Evolutionary conservation across 2,329 filamentous ascomycete species (phyloP).

Genomic region (Diplodia mutila): DNA sequence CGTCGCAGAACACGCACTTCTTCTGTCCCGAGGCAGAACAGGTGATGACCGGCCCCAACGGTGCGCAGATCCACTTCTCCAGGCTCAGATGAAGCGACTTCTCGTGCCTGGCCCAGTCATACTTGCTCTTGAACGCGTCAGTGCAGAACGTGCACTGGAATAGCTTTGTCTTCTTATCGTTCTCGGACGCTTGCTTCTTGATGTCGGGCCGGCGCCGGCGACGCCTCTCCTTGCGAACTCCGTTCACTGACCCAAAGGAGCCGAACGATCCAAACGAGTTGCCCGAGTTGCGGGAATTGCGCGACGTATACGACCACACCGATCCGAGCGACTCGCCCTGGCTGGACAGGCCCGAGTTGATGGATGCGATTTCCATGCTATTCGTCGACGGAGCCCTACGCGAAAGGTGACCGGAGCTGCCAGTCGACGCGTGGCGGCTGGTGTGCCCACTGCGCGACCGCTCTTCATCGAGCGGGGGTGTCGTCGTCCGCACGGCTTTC

Average conservation of each 20-base stretch:
- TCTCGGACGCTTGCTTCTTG: slow-evolving; percentile 6
- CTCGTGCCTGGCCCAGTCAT: slow-evolving; percentile 47
- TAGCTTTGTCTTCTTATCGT: slow-evolving; percentile 23
- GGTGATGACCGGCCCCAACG: slow-evolving; percentile 59
- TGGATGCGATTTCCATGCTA: slow-evolving; percentile 56
- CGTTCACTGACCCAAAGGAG: slow-evolving; percentile 33
- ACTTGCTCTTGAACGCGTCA: slow-evolving; percentile 46
- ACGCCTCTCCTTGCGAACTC: slow-evolving; percentile 60
- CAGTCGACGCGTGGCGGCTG: slow-evolving; percentile 55
- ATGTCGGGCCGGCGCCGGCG: slow-evolving; percentile 51
- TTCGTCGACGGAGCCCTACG: slow-evolving; percentile 57
- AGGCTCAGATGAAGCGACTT: slow-evolving; percentile 45
- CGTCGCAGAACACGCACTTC: slow-evolving; percentile 63
- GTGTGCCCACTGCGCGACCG: slow-evolving; percentile 43
- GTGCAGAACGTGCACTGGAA: slow-evolving; percentile 48
- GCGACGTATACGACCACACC: slow-evolving; percentile 61
- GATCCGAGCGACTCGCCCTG: slow-evolving; percentile 57
- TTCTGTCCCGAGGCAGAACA: slow-evolving; percentile 61
- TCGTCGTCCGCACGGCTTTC: slow-evolving; percentile 56
- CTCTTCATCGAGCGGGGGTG: slow-evolving; percentile 37
- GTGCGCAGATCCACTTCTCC: slow-evolving; percentile 59
- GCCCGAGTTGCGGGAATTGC: slow-evolving; percentile 61
- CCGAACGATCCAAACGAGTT: slow-evolving; percentile 47
- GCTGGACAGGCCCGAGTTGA: slow-evolving; percentile 55
- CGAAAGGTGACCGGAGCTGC: slow-evolving; percentile 52